Percentiles rank a stretch among this genome's conserved stretches.
Evolutionary conservation across 129 eudicot species (phyloP).

Genomic region (Kitagawia praeruptora): DNA sequence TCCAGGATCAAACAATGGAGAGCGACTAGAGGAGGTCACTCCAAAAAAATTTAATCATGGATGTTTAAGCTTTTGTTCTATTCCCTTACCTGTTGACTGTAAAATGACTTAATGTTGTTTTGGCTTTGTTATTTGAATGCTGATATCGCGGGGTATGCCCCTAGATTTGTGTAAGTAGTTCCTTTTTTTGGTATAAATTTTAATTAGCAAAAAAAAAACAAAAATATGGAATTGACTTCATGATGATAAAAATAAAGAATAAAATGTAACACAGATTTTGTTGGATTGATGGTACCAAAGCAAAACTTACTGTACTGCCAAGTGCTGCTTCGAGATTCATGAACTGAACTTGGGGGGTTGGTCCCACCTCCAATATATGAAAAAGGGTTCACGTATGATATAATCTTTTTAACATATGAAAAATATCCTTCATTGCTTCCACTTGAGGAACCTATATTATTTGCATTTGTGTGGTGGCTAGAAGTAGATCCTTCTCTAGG

Average conservation of each 20-base stretch:
- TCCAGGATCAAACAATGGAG: too few species aligned
- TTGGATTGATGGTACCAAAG: background rate
- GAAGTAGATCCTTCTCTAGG: conserved; percentile 27
- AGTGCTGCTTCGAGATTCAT: conserved; percentile 39
- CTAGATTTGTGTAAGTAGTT: too few species aligned
- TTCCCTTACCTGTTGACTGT: too few species aligned
- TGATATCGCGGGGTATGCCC: too few species aligned
- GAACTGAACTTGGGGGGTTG: conserved; percentile 37
- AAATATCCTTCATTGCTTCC: conserved; percentile 53
- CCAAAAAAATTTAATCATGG: too few species aligned
- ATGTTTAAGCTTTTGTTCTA: too few species aligned
- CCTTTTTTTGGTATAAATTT: too few species aligned
- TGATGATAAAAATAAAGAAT: background rate
- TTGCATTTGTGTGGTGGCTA: conserved; percentile 21
- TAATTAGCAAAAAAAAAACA: too few species aligned
- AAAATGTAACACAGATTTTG: background rate
- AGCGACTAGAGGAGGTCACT: too few species aligned
- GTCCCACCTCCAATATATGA: conserved; percentile 53
- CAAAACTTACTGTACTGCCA: conserved; percentile 47
- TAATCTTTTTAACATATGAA: conserved; percentile 36
- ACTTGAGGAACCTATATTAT: conserved; percentile 33
- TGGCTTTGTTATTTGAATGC: too few species aligned
- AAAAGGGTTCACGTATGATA: conserved; percentile 64
- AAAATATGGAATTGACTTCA: too few species aligned
- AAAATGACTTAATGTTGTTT: too few species aligned